Conservation (phyloP, 2,329 filamentous ascomycete species). For the Pyricularia pennisetigena region DNA sequence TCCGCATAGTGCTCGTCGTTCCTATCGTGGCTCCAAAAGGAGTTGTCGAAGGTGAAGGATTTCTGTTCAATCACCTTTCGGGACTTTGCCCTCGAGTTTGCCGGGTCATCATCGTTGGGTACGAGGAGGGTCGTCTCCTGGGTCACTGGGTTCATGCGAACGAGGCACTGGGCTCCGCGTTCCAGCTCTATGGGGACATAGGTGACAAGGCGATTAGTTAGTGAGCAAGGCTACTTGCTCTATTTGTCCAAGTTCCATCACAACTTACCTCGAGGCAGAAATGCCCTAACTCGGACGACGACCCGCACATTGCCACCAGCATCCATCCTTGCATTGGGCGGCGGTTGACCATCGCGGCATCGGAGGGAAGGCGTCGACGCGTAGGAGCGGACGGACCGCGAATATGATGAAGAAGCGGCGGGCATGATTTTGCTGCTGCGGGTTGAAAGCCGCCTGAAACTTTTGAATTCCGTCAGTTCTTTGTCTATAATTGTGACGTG, state of each 20-base stretch:
- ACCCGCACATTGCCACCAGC: slow-evolving; percentile 71
- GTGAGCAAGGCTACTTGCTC: neutral
- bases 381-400: slow-evolving; percentile 42
- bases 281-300: slow-evolving; percentile 71
- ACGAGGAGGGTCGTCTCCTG: slow-evolving; percentile 72
- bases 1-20: slow-evolving; percentile 77
- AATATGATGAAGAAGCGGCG: slow-evolving; percentile 1
- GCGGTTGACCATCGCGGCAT: slow-evolving; percentile 58
- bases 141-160: slow-evolving; percentile 81
- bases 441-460: neutral
- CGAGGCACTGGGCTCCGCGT: slow-evolving; percentile 71
- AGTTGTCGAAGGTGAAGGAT: slow-evolving; percentile 91
- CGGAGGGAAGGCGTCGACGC: slow-evolving; percentile 73
- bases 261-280: slow-evolving; percentile 62
- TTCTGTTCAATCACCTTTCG: slow-evolving; percentile 79
- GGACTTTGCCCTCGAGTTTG: slow-evolving; percentile 49
- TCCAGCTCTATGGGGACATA: slow-evolving; percentile 59
- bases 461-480: neutral
- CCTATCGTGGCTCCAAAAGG: slow-evolving; percentile 89
- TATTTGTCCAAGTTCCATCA: neutral
- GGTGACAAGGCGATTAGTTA: slow-evolving; percentile 1
- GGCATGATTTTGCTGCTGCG: slow-evolving; percentile 2
- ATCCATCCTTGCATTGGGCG: slow-evolving; percentile 45
- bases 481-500: neutral
- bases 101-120: slow-evolving; percentile 33